Evolutionary conservation across 2,329 filamentous ascomycete genomes (phyloP).

Genomic region (Chalaropsis ovoidea): DNA sequence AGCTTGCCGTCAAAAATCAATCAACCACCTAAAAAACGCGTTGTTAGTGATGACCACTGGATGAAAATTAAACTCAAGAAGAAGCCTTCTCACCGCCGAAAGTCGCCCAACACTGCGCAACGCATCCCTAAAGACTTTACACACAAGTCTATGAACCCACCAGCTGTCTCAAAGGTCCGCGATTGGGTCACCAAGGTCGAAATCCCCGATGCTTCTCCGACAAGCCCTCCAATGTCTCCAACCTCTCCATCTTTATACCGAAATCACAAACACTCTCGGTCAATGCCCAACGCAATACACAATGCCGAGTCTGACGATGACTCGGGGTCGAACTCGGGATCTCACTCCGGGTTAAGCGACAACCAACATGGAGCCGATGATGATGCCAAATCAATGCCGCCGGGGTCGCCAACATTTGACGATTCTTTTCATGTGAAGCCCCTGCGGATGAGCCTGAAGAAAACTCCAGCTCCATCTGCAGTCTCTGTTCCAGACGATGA

Average conservation of each 20-base stretch:
- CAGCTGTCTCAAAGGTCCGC: constrained; percentile 49
- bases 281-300: constrained; percentile 21
- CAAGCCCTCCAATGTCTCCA: constrained; percentile 16
- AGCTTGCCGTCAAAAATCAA: constrained; percentile 33
- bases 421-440: constrained; percentile 22
- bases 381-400: constrained; percentile 3
- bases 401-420: constrained; percentile 12
- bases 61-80: constrained; percentile 50
- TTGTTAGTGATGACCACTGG: constrained; percentile 91
- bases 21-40: constrained; percentile 72
- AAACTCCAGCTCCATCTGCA: constrained; percentile 14
- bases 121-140: constrained; percentile 51
- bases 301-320: not conserved
- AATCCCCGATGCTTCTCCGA: constrained; percentile 34
- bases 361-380: constrained; percentile 5
- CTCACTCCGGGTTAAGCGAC: constrained; percentile 3
- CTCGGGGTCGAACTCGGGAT: constrained; percentile 14
- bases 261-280: constrained; percentile 21
- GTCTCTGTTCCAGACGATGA: constrained; percentile 31
- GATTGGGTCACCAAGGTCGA: constrained; percentile 52
- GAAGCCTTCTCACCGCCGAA: constrained; percentile 33
- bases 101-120: constrained; percentile 26
- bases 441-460: constrained; percentile 15
- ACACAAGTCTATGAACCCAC: constrained; percentile 44
- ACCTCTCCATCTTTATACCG: constrained; percentile 11